phyloP scores from a whole-genome alignment of 768 basidiomycete genomes.

The Mycena sanguinolenta region DNA sequence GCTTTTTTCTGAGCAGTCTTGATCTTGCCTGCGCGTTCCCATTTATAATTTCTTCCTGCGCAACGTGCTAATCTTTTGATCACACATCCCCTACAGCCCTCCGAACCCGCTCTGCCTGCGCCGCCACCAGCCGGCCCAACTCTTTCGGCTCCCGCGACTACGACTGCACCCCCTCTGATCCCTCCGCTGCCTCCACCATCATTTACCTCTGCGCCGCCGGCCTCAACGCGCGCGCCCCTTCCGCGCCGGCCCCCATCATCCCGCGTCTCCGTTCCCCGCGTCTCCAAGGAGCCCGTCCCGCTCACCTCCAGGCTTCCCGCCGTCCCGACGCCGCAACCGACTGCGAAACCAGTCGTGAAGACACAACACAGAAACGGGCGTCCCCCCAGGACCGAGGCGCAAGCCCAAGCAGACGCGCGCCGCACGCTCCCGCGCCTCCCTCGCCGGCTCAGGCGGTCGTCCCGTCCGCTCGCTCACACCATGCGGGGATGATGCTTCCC shows the following conservation, averaged over 20 bases:
- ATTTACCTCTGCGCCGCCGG: neutral
- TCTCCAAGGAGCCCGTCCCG: neutral
- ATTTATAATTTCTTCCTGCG: neutral
- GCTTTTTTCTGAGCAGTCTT: too few species aligned
- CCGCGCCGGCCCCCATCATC: slow-evolving; percentile 9
- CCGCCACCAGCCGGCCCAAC: neutral
- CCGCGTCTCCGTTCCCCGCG: neutral
- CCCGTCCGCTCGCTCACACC: too few species aligned
- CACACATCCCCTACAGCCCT: neutral
- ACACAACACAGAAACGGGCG: neutral
- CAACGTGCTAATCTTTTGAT: neutral
- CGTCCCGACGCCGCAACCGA: neutral
- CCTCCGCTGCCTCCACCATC: neutral
- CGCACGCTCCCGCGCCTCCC: slow-evolving; percentile 2
- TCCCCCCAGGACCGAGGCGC: neutral
- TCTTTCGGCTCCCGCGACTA: neutral
- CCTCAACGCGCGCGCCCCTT: neutral
- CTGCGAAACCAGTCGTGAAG: neutral
- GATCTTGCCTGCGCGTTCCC: too few species aligned
- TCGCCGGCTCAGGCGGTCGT: neutral
- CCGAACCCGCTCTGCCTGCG: neutral
- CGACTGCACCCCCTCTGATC: neutral
- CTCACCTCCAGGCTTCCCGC: neutral
- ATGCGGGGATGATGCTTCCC: neutral
- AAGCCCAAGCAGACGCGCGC: too few species aligned